These are phyloP conservation scores for Talaromyces piceae DNA, from an alignment of 2,329 filamentous ascomycete genomes.

Conservation along the genomic window DNA sequence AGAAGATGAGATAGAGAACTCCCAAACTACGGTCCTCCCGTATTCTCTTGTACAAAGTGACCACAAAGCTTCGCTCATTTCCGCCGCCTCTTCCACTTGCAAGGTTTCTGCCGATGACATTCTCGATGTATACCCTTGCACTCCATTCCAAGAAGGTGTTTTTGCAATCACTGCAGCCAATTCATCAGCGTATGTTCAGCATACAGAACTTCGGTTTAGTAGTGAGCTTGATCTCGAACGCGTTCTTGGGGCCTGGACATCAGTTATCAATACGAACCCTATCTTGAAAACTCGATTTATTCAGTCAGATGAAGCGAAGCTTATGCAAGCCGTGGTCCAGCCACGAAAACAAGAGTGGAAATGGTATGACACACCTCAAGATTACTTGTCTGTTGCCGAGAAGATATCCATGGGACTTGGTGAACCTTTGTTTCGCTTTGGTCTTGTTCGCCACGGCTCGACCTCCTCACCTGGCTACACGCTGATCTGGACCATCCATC, in stretches of 20 bases:
- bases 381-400: not conserved
- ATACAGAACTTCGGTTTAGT: not conserved
- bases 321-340: not conserved
- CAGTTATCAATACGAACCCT: not conserved
- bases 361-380: not conserved
- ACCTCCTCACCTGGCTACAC: not conserved
- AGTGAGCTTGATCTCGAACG: not conserved
- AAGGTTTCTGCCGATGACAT: not conserved
- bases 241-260: not conserved
- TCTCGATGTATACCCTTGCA: slow-evolving; percentile 1
- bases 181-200: not conserved
- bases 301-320: not conserved
- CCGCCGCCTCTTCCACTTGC: not conserved
- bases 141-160: slow-evolving; percentile 2
- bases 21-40: not conserved
- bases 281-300: slow-evolving; percentile 1
- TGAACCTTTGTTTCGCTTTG: not conserved
- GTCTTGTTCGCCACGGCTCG: not conserved
- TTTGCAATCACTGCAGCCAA: not conserved
- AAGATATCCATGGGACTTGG: not conserved
- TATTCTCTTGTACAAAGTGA: not conserved
- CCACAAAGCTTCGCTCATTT: not conserved
- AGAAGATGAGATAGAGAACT: not conserved
- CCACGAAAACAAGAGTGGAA: not conserved
- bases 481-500: slow-evolving; percentile 1